phyloP scores from a whole-genome alignment of 257 asterid genomes.

The Perilla frutescens region DNA sequence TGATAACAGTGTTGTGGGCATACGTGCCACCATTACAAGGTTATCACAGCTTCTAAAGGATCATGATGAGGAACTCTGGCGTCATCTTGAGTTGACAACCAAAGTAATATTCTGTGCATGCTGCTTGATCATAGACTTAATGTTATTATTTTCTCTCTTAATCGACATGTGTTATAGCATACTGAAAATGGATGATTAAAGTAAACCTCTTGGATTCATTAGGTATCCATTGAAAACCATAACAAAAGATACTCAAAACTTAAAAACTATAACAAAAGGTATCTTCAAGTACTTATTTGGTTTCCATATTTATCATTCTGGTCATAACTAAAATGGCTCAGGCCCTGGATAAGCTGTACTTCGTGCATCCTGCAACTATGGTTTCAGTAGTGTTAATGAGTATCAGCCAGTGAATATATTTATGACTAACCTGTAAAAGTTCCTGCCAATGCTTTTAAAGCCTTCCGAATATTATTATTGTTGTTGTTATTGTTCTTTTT shows the following conservation, averaged over 20 bases:
- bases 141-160: not conserved
- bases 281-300: conserved; percentile 14
- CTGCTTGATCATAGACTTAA: conserved; percentile 1
- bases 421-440: conserved; percentile 7
- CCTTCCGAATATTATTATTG: not conserved
- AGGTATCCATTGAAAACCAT: not conserved
- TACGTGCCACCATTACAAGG: conserved; percentile 88
- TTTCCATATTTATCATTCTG: conserved; percentile 11
- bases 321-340: not conserved
- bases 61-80: conserved; percentile 99
- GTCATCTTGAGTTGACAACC: conserved; percentile 93
- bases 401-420: conserved; percentile 22
- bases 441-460: conserved; percentile 26
- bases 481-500: too few species aligned
- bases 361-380: conserved; percentile 30
- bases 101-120: conserved; percentile 57
- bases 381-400: conserved; percentile 7
- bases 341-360: not conserved
- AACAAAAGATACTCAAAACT: conserved; percentile 5
- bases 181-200: not conserved
- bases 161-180: conserved; percentile 19
- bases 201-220: not conserved
- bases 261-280: not conserved
- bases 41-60: conserved; percentile 86
- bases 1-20: conserved; percentile 95